Evolutionary conservation across 371 early-diverging fungal genomes (phyloP).

Genomic region (Mortierella polycephala): DNA sequence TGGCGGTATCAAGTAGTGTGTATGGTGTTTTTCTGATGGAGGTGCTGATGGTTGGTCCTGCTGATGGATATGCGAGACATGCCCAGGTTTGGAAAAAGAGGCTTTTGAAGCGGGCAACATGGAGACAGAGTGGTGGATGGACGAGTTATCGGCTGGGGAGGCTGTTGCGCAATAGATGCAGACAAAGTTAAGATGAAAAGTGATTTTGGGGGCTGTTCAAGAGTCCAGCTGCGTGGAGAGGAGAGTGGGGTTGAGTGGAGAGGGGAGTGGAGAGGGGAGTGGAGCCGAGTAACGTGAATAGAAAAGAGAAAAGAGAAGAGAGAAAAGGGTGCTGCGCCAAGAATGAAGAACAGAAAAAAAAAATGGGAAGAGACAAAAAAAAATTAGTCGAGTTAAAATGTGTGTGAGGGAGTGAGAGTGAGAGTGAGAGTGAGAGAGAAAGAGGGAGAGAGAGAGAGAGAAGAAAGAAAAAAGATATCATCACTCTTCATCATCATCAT

Average conservation of each 20-base stretch:
- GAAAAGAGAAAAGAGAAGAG: neutral
- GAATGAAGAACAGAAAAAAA: neutral
- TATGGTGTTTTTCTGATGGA: neutral
- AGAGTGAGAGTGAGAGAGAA: slow-evolving; percentile 1
- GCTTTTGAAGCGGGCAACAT: neutral
- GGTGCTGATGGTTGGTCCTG: neutral
- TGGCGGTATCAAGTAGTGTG: neutral
- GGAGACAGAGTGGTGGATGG: too few relatives aligned
- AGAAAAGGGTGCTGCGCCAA: neutral
- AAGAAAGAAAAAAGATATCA: neutral
- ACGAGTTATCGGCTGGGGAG: too few relatives aligned
- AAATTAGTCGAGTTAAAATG: neutral
- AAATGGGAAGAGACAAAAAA: neutral
- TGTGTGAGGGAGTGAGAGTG: neutral
- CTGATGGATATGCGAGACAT: neutral
- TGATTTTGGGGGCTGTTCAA: too few relatives aligned
- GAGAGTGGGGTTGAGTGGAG: too few relatives aligned
- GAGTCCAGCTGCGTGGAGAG: too few relatives aligned
- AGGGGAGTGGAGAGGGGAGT: too few relatives aligned
- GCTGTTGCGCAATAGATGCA: too few relatives aligned
- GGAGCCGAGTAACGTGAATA: neutral
- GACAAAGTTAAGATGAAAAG: too few relatives aligned
- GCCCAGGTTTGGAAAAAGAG: neutral
- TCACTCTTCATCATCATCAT: neutral
- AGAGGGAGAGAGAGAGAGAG: neutral